phyloP scores from a whole-genome alignment of 108 stramenopile species.

The Mediolabrus comicus region DNA sequence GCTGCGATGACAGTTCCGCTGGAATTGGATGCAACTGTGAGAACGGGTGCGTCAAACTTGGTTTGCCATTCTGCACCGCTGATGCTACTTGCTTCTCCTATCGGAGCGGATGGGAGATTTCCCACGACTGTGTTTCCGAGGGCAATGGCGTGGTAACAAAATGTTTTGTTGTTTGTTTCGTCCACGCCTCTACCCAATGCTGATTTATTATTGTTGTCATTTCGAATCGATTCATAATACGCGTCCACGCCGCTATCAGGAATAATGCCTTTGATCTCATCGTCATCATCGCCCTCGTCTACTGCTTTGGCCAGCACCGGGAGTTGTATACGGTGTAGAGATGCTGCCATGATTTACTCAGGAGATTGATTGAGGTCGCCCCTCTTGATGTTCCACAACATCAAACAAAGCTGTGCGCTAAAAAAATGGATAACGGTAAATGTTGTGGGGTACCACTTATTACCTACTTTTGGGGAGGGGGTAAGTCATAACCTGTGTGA shows the following conservation, averaged over 20 bases:
- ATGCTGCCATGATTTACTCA: background rate
- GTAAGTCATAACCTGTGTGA: no score
- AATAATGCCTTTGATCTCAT: background rate
- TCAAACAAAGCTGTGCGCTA: no score
- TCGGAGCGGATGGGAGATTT: background rate
- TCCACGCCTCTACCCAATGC: background rate
- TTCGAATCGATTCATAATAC: background rate
- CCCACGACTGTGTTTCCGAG: conserved; percentile 21
- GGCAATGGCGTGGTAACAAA: conserved; percentile 23
- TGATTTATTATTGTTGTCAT: background rate
- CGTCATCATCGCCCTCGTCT: background rate
- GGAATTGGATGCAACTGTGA: conserved; percentile 50
- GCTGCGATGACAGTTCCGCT: conserved; percentile 62
- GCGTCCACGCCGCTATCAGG: background rate
- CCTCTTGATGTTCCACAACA: no score
- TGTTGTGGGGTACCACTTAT: no score
- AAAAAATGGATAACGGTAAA: no score
- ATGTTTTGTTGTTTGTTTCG: conserved; percentile 6
- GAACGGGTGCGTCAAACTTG: conserved; percentile 45
- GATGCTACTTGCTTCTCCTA: background rate
- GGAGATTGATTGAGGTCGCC: background rate
- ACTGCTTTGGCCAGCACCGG: background rate
- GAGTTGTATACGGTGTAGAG: background rate
- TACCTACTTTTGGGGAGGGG: no score
- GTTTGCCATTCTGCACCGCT: conserved; percentile 5